Evolutionary conservation across 352 stramenopile species (phyloP).

Genomic region (Phytophthora ramorum): DNA sequence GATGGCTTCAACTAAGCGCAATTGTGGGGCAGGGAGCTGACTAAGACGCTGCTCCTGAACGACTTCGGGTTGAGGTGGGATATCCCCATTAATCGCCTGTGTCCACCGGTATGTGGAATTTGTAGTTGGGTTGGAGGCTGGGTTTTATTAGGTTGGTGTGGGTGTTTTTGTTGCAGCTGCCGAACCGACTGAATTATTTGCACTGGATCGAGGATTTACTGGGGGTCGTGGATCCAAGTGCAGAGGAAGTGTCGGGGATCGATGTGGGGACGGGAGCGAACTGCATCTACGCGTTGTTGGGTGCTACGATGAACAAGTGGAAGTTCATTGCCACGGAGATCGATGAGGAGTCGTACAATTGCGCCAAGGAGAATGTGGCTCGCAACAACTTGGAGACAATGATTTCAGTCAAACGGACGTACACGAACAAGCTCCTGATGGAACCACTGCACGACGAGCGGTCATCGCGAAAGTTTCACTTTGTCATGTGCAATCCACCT

Average conservation of each 20-base stretch:
- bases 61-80: constrained; percentile 93
- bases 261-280: constrained; percentile 96
- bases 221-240: constrained; percentile 20
- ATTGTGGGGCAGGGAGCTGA: constrained; percentile 83
- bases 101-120: constrained; percentile 88
- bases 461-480: constrained; percentile 67
- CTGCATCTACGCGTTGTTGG: constrained; percentile 96
- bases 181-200: constrained; percentile 95
- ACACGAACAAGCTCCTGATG: constrained; percentile 49
- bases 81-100: constrained; percentile 93
- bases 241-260: constrained; percentile 68
- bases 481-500: constrained; percentile 97
- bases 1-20: constrained; percentile 18
- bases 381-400: constrained; percentile 84
- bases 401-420: constrained; percentile 60
- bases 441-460: constrained; percentile 54
- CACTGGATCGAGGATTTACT: constrained; percentile 96
- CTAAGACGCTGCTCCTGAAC: constrained; percentile 90
- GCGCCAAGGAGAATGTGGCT: constrained; percentile 87
- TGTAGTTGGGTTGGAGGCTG: not conserved
- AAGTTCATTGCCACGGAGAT: constrained; percentile 96
- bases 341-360: constrained; percentile 83
- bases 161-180: constrained; percentile 48
- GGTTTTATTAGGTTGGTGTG: not conserved
- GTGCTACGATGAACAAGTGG: constrained; percentile 88